Percentiles rank a stretch among this genome's conserved stretches.
Conservation (phyloP, 495 filamentous ascomycete species). For the Aspergillus bertholletiae region DNA sequence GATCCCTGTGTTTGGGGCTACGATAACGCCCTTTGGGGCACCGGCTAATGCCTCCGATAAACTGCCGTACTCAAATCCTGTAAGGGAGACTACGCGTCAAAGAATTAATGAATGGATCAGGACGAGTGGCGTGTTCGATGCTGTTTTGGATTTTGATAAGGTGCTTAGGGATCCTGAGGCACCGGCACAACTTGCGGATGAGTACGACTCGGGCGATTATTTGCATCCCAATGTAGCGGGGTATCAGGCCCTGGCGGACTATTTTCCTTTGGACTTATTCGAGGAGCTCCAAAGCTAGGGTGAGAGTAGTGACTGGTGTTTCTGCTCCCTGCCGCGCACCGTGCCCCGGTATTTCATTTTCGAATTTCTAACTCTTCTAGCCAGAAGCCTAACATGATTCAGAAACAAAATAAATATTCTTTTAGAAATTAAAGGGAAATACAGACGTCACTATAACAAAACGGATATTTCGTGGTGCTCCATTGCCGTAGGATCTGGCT, state of each 20-base stretch:
- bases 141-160: constrained; percentile 60
- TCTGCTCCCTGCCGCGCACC: no score
- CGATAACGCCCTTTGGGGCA: constrained; percentile 65
- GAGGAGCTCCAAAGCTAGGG: neutral
- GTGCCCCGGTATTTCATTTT: no score
- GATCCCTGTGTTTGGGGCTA: constrained; percentile 58
- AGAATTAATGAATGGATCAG: constrained; percentile 64
- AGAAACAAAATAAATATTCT: no score
- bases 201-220: constrained; percentile 66
- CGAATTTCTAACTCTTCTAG: no score
- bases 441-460: no score
- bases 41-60: constrained; percentile 24
- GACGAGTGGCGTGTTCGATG: constrained; percentile 54
- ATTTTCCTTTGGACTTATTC: constrained; percentile 58
- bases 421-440: no score
- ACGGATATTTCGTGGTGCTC: no score
- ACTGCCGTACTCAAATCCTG: constrained; percentile 50
- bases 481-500: no score
- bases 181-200: constrained; percentile 35
- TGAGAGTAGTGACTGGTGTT: no score
- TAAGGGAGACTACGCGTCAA: constrained; percentile 54
- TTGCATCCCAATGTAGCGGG: constrained; percentile 67
- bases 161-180: constrained; percentile 50
- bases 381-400: no score
- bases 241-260: constrained; percentile 59